Conservation (phyloP, 768 basidiomycete genomes). For the Leucosporidium creatinivorum region DNA sequence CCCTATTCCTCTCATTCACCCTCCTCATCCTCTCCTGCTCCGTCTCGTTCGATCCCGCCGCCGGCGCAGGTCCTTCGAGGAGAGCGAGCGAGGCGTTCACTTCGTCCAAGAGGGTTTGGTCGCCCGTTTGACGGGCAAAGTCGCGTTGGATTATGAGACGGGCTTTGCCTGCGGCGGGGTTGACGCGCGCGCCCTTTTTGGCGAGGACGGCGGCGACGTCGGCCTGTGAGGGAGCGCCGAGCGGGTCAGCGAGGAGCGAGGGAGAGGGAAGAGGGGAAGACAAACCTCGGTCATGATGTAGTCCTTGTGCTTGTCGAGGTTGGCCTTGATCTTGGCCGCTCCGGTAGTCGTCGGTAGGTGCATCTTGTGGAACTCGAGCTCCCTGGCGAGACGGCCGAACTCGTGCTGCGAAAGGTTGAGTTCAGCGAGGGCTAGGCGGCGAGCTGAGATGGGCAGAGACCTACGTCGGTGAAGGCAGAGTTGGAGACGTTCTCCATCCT, state of each 20-base stretch:
- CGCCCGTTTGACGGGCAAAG: constrained; percentile 66
- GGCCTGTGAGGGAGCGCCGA: constrained; percentile 50
- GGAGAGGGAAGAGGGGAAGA: constrained; percentile 10
- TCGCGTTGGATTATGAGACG: constrained; percentile 63
- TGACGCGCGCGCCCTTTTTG: constrained; percentile 50
- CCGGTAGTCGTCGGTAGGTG: constrained; percentile 52
- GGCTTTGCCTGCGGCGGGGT: constrained; percentile 43
- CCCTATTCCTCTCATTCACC: constrained; percentile 85
- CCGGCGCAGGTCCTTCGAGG: constrained; percentile 42
- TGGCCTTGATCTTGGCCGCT: constrained; percentile 3
- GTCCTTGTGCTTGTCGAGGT: constrained; percentile 46
- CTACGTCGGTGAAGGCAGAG: constrained; percentile 54
- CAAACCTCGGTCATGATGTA: constrained; percentile 74
- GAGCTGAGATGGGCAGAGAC: constrained; percentile 35
- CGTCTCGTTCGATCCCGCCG: constrained; percentile 20
- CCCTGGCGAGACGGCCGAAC: constrained; percentile 54
- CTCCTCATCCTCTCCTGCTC: constrained; percentile 51
- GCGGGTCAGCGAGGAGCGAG: constrained; percentile 2
- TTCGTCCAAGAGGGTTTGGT: constrained; percentile 54
- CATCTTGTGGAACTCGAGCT: constrained; percentile 51
- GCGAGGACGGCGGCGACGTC: constrained; percentile 74
- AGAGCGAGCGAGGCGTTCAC: constrained; percentile 62
- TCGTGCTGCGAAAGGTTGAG: constrained; percentile 53
- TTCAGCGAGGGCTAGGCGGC: neutral
- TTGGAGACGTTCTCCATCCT: constrained; percentile 86